Percentiles rank a stretch among this genome's conserved stretches.
These are phyloP conservation scores for Aspergillus indologenus DNA, from an alignment of 495 filamentous ascomycete genomes.

Conservation along the genomic window DNA sequence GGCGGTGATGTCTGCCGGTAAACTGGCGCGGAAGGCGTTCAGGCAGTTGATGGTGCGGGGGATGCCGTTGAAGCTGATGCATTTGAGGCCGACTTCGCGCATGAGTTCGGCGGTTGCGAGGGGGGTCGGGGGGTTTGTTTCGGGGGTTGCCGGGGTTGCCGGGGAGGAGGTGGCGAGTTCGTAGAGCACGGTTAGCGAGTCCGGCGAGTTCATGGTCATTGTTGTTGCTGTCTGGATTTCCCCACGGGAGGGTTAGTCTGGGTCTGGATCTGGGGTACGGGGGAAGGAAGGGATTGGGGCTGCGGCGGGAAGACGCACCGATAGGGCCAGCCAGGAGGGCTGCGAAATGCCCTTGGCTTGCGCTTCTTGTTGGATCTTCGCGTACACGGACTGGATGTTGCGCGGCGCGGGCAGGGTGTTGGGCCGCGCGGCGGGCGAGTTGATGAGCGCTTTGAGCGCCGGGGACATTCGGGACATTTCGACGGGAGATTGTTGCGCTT, in stretches of 20 bases:
- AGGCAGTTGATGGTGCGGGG: slow-evolving; percentile 78
- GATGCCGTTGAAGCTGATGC: slow-evolving; percentile 81
- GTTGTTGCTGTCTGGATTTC: slow-evolving; percentile 59
- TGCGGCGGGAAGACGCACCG: slow-evolving; percentile 38
- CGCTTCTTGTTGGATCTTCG: slow-evolving; percentile 54
- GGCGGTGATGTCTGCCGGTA: slow-evolving; percentile 46
- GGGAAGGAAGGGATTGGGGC: neutral
- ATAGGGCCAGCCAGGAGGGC: slow-evolving; percentile 63
- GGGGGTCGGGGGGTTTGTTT: slow-evolving; percentile 29
- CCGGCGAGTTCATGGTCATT: slow-evolving; percentile 73
- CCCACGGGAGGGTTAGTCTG: slow-evolving; percentile 6
- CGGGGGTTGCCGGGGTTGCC: too few species aligned
- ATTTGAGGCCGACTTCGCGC: slow-evolving; percentile 77
- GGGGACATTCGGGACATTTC: slow-evolving; percentile 63
- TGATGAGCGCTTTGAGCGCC: slow-evolving; percentile 68
- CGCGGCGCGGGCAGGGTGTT: slow-evolving; percentile 61
- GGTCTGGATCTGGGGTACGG: too few species aligned
- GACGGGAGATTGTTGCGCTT: too few species aligned
- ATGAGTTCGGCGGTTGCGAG: slow-evolving; percentile 68
- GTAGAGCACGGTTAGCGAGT: slow-evolving; percentile 56
- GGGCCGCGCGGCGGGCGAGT: slow-evolving; percentile 61
- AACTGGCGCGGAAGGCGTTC: slow-evolving; percentile 56
- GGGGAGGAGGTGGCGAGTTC: slow-evolving; percentile 41
- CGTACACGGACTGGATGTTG: slow-evolving; percentile 58
- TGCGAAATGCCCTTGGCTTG: slow-evolving; percentile 51